Evolutionary conservation across 768 basidiomycete species (phyloP).

Genomic region (Macrolepiota albuminosa): DNA sequence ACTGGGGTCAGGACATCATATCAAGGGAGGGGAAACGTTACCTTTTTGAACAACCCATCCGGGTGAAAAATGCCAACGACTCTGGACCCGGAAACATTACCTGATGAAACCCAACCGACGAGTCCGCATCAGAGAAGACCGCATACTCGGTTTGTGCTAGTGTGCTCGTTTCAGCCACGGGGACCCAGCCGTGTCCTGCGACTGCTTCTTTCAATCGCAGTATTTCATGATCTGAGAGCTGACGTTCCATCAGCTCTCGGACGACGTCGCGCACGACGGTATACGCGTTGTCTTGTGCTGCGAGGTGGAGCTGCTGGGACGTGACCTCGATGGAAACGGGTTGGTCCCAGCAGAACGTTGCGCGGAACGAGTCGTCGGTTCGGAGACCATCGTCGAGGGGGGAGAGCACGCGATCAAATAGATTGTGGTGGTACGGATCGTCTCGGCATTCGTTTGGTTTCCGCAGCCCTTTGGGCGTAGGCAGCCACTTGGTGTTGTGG

Average conservation of each 20-base stretch:
- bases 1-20: not conserved
- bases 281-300: not conserved
- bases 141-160: constrained; percentile 18
- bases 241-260: constrained; percentile 24
- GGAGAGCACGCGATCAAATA: constrained; percentile 38
- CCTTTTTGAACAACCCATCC: constrained; percentile 37
- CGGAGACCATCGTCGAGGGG: constrained; percentile 21
- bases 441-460: constrained; percentile 25
- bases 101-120: constrained; percentile 20
- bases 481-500: constrained; percentile 28
- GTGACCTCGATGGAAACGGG: constrained; percentile 26
- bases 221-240: constrained; percentile 15
- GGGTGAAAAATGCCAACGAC: constrained; percentile 19
- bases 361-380: constrained; percentile 24
- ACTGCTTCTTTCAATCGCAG: constrained; percentile 14
- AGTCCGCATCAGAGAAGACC: constrained; percentile 16
- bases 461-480: constrained; percentile 30
- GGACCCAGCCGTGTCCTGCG: constrained; percentile 27
- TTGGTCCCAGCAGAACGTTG: constrained; percentile 35
- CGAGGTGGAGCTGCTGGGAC: constrained; percentile 25
- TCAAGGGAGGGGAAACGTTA: constrained; percentile 8
- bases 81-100: constrained; percentile 17
- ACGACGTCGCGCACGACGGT: constrained; percentile 20
- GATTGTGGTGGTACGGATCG: constrained; percentile 17
- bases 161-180: constrained; percentile 18